These are phyloP conservation scores for Coriolopsis trogii DNA, from an alignment of 1,284 basidiomycete genomes.

Conservation along the genomic window DNA sequence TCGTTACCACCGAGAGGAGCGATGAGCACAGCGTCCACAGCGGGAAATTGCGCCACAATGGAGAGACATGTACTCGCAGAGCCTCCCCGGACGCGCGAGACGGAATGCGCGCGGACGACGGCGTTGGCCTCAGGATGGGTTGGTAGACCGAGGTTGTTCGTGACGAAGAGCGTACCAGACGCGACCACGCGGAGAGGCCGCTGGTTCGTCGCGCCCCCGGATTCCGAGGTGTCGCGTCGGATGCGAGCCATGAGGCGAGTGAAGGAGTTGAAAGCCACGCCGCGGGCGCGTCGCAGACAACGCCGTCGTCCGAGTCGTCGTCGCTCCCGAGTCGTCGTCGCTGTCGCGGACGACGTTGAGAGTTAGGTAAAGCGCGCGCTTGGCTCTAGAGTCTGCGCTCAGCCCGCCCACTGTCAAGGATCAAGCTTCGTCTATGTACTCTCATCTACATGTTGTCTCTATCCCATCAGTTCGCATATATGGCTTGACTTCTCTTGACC, in stretches of 20 bases:
- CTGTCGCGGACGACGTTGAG: constrained; percentile 16
- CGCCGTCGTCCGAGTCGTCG: constrained; percentile 8
- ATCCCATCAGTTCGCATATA: no score
- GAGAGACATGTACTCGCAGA: constrained; percentile 72
- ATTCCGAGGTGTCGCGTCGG: constrained; percentile 34
- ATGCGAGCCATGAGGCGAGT: constrained; percentile 33
- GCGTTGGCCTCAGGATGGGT: constrained; percentile 60
- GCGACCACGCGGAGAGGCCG: constrained; percentile 72
- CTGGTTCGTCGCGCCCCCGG: constrained; percentile 15
- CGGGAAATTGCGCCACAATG: constrained; percentile 68
- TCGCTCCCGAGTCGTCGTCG: constrained; percentile 13
- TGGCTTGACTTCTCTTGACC: no score
- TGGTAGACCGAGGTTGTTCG: constrained; percentile 66
- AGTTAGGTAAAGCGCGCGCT: no score
- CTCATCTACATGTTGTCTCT: no score
- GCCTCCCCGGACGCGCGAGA: constrained; percentile 67
- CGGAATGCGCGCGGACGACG: constrained; percentile 69
- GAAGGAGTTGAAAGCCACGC: neutral
- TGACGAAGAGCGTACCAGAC: constrained; percentile 77
- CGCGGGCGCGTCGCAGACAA: constrained; percentile 7
- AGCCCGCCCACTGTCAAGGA: no score
- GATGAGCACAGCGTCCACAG: constrained; percentile 68
- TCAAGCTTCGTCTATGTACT: no score
- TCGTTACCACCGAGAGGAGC: constrained; percentile 73
- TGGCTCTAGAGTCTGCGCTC: no score